Conservation (phyloP, 2,329 filamentous ascomycete species). For the Ceratocystis alfenasii region DNA sequence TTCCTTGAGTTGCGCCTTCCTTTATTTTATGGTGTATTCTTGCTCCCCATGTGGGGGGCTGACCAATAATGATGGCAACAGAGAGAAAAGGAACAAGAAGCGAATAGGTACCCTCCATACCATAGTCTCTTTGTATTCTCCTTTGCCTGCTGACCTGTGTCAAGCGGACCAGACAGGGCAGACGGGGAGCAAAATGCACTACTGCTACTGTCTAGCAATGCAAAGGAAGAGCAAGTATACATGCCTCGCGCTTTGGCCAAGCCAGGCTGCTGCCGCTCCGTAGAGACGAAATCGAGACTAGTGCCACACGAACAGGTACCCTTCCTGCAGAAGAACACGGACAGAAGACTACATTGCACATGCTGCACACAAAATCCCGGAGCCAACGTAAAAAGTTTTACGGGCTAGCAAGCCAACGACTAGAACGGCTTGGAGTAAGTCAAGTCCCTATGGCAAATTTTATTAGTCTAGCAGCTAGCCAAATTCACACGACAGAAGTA, state of each 20-base stretch:
- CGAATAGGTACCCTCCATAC: background rate
- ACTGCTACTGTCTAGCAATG: background rate
- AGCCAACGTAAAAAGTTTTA: background rate
- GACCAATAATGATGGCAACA: no score
- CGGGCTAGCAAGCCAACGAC: background rate
- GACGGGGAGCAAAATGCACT: background rate
- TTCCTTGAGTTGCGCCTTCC: background rate
- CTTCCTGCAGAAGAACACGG: background rate
- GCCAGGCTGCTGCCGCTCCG: background rate
- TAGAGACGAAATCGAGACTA: background rate
- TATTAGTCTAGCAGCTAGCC: background rate
- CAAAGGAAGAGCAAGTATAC: background rate
- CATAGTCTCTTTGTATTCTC: background rate
- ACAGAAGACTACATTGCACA: background rate
- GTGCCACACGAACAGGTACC: background rate
- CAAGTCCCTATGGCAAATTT: background rate
- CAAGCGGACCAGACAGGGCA: background rate
- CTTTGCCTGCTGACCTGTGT: background rate
- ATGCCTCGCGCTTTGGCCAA: background rate
- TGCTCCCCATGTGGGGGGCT: no score
- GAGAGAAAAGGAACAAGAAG: background rate
- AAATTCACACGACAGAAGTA: background rate
- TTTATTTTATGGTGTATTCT: background rate
- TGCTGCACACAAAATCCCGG: background rate
- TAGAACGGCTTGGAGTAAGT: background rate